Conservation (phyloP, 208 protist genomes). For the Trypanosoma cruzi region DNA sequence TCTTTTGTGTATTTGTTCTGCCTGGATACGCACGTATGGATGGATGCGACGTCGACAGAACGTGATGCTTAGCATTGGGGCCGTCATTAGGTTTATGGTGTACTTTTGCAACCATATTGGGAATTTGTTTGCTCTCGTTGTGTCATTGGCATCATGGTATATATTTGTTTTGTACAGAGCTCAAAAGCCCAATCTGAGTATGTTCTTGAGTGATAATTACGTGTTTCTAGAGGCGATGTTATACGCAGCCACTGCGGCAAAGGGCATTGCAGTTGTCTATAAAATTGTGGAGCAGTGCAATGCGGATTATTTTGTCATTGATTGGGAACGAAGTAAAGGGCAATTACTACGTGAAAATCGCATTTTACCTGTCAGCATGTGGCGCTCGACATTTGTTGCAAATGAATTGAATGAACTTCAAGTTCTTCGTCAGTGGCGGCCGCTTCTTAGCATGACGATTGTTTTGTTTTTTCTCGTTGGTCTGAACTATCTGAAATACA, state of each 20-base stretch:
- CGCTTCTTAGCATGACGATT: slow-evolving; percentile 72
- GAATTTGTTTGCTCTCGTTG: slow-evolving; percentile 63
- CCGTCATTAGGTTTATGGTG: slow-evolving; percentile 62
- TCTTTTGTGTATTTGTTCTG: slow-evolving; percentile 54
- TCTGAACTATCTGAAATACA: slow-evolving; percentile 50
- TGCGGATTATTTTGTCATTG: slow-evolving; percentile 88
- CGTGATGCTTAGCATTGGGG: slow-evolving; percentile 52
- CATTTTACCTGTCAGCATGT: slow-evolving; percentile 86
- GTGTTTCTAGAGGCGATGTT: slow-evolving; percentile 72
- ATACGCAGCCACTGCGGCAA: slow-evolving; percentile 51
- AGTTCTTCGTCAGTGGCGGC: slow-evolving; percentile 67
- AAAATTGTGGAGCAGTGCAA: slow-evolving; percentile 84
- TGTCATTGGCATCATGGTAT: slow-evolving; percentile 68
- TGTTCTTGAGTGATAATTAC: no score
- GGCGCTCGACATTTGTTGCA: slow-evolving; percentile 81
- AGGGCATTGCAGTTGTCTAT: slow-evolving; percentile 70
- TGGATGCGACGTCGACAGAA: slow-evolving; percentile 86
- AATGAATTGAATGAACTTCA: slow-evolving; percentile 88
- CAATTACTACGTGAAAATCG: slow-evolving; percentile 88
- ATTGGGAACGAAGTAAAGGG: slow-evolving; percentile 89
- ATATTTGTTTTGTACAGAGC: slow-evolving; percentile 72
- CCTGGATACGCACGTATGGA: slow-evolving; percentile 72
- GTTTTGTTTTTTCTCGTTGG: slow-evolving; percentile 73
- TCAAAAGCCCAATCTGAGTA: slow-evolving; percentile 35
- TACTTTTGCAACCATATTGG: slow-evolving; percentile 78